These are phyloP conservation scores for Paragyromitra xinjiangensis DNA, from an alignment of 495 filamentous ascomycete genomes.

Conservation along the genomic window DNA sequence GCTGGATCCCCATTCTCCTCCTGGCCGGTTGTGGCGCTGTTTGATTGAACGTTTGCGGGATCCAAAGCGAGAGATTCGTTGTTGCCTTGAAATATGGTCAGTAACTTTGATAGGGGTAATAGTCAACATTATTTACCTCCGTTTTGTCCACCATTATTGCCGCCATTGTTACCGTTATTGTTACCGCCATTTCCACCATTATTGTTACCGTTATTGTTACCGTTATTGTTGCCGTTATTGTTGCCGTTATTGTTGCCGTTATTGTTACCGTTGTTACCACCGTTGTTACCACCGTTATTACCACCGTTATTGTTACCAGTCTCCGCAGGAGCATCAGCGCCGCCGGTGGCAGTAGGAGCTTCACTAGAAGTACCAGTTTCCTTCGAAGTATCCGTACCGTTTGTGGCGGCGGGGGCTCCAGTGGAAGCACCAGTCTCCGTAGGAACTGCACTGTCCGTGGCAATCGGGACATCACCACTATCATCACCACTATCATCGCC, in stretches of 20 bases:
- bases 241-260: neutral
- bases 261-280: no score
- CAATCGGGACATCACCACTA: no score
- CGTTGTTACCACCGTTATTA: no score
- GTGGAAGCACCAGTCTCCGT: neutral
- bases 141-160: slow-evolving; percentile 20
- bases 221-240: slow-evolving; percentile 18
- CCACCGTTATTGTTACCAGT: slow-evolving; percentile 48
- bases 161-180: slow-evolving; percentile 31
- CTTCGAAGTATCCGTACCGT: neutral
- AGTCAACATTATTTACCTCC: slow-evolving; percentile 7
- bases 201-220: slow-evolving; percentile 57
- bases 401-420: neutral
- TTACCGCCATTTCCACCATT: slow-evolving; percentile 50
- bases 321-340: neutral
- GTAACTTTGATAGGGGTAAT: neutral
- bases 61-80: slow-evolving; percentile 24
- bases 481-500: no score
- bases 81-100: slow-evolving; percentile 19
- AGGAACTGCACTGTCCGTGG: neutral
- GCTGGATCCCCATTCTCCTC: slow-evolving; percentile 34
- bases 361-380: neutral
- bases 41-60: slow-evolving; percentile 45
- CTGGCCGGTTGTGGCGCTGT: slow-evolving; percentile 44
- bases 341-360: neutral